These are phyloP conservation scores for Acanthamoeba sp. DNA, from an alignment of 208 protist genomes.

Conservation along the genomic window DNA sequence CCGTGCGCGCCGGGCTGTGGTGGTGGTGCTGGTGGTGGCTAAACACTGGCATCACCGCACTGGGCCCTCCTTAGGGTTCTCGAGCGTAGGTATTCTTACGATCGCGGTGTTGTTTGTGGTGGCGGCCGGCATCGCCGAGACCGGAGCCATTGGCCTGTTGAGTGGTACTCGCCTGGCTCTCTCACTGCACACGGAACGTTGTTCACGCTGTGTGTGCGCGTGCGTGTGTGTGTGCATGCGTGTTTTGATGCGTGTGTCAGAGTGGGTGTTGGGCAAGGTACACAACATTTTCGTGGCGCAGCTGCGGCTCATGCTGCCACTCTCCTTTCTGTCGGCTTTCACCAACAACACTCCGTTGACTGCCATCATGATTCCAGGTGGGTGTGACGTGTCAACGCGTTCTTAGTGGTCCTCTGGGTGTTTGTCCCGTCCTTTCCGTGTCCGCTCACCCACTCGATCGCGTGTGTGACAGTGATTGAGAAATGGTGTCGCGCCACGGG, in stretches of 20 bases:
- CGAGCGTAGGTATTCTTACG: slow-evolving; percentile 23
- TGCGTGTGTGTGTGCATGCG: no score
- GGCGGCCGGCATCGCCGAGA: slow-evolving; percentile 38
- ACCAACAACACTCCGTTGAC: slow-evolving; percentile 79
- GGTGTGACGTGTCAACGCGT: no score
- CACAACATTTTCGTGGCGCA: slow-evolving; percentile 44
- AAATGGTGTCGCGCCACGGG: slow-evolving; percentile 46
- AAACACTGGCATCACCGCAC: not conserved
- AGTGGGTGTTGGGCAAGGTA: slow-evolving; percentile 36
- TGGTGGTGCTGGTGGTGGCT: not conserved
- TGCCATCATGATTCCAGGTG: slow-evolving; percentile 78
- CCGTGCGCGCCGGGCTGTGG: no score
- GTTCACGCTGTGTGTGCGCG: not conserved
- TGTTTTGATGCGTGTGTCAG: not conserved
- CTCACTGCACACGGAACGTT: not conserved
- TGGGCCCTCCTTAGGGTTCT: slow-evolving; percentile 2
- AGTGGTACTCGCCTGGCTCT: not conserved
- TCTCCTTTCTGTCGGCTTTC: slow-evolving; percentile 74
- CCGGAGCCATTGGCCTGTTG: slow-evolving; percentile 7
- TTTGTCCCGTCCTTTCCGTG: no score
- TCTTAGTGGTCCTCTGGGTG: no score
- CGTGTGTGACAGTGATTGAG: slow-evolving; percentile 73
- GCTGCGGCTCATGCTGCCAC: slow-evolving; percentile 59
- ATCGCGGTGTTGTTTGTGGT: slow-evolving; percentile 66
- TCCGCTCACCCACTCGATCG: no score